Conservation (phyloP, 768 basidiomycete species). For the Serendipita sp. region DNA sequence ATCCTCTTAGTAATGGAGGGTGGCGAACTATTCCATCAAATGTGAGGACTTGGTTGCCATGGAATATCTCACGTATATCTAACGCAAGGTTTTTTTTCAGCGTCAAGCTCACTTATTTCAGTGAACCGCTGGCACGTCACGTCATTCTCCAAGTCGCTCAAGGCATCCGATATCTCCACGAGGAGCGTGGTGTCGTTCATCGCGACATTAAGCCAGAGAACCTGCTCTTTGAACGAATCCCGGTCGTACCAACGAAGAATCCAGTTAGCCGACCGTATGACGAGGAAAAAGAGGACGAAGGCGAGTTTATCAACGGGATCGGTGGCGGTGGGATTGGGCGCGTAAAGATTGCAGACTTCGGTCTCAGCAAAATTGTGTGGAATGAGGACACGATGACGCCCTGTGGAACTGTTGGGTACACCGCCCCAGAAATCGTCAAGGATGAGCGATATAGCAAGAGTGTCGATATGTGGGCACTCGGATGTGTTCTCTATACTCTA, state of each 20-base stretch:
- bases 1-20: conserved; percentile 71
- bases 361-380: conserved; percentile 95
- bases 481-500: conserved; percentile 96
- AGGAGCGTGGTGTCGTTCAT: conserved; percentile 95
- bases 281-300: conserved; percentile 97
- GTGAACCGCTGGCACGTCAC: conserved; percentile 90
- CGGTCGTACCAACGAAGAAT: conserved; percentile 70
- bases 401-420: conserved; percentile 99
- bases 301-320: conserved; percentile 79
- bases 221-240: conserved; percentile 82
- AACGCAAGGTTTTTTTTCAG: conserved; percentile 7
- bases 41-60: conserved; percentile 19
- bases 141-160: conserved; percentile 92
- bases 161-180: conserved; percentile 89
- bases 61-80: neutral
- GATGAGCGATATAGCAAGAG: conserved; percentile 93
- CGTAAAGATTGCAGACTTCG: conserved; percentile 98
- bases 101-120: conserved; percentile 97
- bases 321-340: conserved; percentile 95
- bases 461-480: conserved; percentile 99
- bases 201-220: conserved; percentile 99
- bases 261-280: conserved; percentile 74
- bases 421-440: conserved; percentile 98
- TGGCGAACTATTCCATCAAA: conserved; percentile 96
- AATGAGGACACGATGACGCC: conserved; percentile 98